Evolutionary conservation across 768 basidiomycete genomes (phyloP).

Genomic region (Lanmaoa pseudosensibilis): DNA sequence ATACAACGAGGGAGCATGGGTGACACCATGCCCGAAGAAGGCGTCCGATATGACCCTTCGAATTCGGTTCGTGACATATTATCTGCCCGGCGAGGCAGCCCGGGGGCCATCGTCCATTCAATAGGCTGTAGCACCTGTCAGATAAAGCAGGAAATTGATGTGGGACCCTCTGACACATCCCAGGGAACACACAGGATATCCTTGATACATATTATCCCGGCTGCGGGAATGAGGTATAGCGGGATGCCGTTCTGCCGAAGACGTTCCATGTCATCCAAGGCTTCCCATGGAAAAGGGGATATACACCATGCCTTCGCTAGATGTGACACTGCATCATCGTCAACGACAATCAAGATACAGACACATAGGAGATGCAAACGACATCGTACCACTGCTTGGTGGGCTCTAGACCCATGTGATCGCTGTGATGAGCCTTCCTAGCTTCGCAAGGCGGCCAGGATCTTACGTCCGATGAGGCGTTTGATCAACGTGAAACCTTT

Average conservation of each 20-base stretch:
- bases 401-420: background rate
- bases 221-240: background rate
- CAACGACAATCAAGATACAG: background rate
- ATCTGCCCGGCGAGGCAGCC: background rate
- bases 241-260: slow-evolving; percentile 6
- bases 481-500: slow-evolving; percentile 2
- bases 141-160: background rate
- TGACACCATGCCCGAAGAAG: slow-evolving; percentile 2
- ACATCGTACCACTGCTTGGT: background rate
- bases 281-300: background rate
- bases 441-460: background rate
- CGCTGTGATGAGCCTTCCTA: background rate
- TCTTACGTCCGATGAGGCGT: slow-evolving; percentile 11
- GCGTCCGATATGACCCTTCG: background rate
- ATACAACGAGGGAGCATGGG: slow-evolving; percentile 1
- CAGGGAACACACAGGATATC: background rate
- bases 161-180: background rate
- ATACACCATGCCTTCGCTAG: background rate
- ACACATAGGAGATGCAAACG: slow-evolving; percentile 8
- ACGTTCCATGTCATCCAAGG: background rate
- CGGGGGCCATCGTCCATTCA: background rate
- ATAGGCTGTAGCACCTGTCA: background rate
- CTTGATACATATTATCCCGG: background rate
- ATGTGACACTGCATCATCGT: background rate
- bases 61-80: background rate